Evolutionary conservation across 306 rosid genomes (phyloP).

Genomic region (Prunus davidiana): DNA sequence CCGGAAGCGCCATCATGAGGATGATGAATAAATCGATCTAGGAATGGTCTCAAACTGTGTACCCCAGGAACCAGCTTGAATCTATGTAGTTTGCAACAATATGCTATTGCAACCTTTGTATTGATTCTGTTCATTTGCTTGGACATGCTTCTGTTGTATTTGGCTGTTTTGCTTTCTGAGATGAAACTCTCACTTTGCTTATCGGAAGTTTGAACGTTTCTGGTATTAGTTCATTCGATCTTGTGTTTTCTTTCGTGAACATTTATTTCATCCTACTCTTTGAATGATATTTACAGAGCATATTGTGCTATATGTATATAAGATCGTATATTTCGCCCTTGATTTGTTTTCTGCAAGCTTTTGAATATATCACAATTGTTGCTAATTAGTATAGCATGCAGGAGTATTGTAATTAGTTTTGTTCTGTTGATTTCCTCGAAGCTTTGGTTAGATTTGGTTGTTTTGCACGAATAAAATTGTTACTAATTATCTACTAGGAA

Average conservation of each 20-base stretch:
- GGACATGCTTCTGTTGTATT: background rate
- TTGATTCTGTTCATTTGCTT: slow-evolving; percentile 13
- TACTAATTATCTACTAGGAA: background rate
- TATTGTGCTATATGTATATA: background rate
- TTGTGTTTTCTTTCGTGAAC: background rate
- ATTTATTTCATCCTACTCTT: background rate
- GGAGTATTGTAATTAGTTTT: background rate
- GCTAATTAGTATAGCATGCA: background rate
- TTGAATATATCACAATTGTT: background rate
- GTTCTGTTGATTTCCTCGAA: background rate
- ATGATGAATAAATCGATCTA: slow-evolving; percentile 33
- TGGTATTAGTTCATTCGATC: background rate
- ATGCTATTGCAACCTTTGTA: slow-evolving; percentile 3
- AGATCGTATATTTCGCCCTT: background rate
- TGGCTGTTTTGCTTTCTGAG: background rate
- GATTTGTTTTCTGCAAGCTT: background rate
- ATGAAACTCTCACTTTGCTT: background rate
- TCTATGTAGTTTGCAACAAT: background rate
- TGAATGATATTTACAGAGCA: too few species aligned
- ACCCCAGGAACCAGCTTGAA: background rate
- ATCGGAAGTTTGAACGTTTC: background rate
- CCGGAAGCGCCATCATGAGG: slow-evolving; percentile 39
- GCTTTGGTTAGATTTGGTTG: background rate
- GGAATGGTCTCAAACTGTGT: slow-evolving; percentile 3
- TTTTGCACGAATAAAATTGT: background rate